Evolutionary conservation across 2,329 filamentous ascomycete species (phyloP), one percentile per base, ranked within the genome.

Genomic region (Colletotrichum spinosum): DNA sequence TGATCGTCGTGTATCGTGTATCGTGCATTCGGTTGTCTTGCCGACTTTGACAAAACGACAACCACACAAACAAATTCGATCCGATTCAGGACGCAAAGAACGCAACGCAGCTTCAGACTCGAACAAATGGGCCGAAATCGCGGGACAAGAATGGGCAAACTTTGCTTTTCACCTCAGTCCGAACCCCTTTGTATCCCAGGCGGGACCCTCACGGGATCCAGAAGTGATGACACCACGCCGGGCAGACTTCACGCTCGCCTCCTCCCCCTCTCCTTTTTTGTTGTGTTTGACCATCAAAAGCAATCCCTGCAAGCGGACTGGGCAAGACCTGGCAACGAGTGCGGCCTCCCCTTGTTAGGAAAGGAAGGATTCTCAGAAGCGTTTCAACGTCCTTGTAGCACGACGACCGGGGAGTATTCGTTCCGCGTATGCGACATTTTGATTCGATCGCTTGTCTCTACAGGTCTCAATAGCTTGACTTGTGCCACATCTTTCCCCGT

Each of bases 1-100:
- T 55, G 55, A 63, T 63, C 60, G 10, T 42, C 55, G 52, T 64
- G 61, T 60, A 60, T 56, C 50, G 55, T 49, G 25, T 41, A 11
- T n/a, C 33, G 61, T 54, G 38, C 10, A 42, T 45, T 9, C 49
- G 12, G 11, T 6, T 11, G 44, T 41, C 9, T 49, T 38, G 25
- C 55, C 25, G n/a, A 38, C 25, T 48, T 39, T 50, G 13, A 17
- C 8, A 11, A 45, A 39, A 33, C 6, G 35, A 37, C 39, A 45
- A 44, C 39, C 6, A 8, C 7, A 12, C 17, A n/a, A n/a, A 25
- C 1, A 25, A 25, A 1, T 25, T 25, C 3, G 25, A 25, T 25
- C 25, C 25, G 25, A 25, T 25, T 25, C 25, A 25, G 25, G 5
- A 25, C 25, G 25, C 25, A 25, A 25, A 25, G 25, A 25, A 25